A percentile compares a stretch with the other conserved stretches of the same genome.
Conservation (phyloP, 2,329 filamentous ascomycete species). For the Neonectria sp. region DNA sequence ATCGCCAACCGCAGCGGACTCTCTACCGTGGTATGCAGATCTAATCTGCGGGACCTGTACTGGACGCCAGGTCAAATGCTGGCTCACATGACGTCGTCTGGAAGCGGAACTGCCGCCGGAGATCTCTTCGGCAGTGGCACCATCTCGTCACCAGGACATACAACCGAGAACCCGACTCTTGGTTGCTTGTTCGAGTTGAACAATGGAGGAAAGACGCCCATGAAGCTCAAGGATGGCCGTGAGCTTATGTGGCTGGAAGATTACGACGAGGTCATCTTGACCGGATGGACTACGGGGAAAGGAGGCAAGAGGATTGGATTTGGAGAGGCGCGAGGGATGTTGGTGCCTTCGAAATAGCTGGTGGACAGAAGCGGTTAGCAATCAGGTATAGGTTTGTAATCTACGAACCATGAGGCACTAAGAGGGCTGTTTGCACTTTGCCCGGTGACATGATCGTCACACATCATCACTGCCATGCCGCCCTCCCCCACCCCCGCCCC, state of each 20-base stretch:
- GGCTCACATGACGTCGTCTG: slow-evolving; percentile 3
- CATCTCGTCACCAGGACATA: slow-evolving; percentile 3
- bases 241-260: slow-evolving; percentile 1
- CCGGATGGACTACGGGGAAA: slow-evolving; percentile 1
- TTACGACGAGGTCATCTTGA: neutral
- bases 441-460: too few relatives aligned
- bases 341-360: neutral
- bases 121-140: slow-evolving; percentile 2
- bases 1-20: neutral
- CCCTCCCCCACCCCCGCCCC: too few relatives aligned
- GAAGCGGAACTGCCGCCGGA: neutral
- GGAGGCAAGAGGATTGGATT: slow-evolving; percentile 1
- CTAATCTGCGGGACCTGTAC: slow-evolving; percentile 2
- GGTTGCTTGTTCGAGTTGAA: neutral
- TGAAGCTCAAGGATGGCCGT: neutral
- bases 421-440: too few relatives aligned
- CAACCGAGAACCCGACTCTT: slow-evolving; percentile 1
- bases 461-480: too few relatives aligned
- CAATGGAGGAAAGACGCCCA: neutral
- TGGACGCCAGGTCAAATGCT: slow-evolving; percentile 5
- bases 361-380: neutral
- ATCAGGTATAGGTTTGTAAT: too few relatives aligned
- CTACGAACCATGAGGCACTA: too few relatives aligned
- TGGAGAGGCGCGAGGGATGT: slow-evolving; percentile 2
- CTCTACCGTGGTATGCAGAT: neutral